phyloP scores from a whole-genome alignment of 75 land plant genomes.

The Picea sitchensis region DNA sequence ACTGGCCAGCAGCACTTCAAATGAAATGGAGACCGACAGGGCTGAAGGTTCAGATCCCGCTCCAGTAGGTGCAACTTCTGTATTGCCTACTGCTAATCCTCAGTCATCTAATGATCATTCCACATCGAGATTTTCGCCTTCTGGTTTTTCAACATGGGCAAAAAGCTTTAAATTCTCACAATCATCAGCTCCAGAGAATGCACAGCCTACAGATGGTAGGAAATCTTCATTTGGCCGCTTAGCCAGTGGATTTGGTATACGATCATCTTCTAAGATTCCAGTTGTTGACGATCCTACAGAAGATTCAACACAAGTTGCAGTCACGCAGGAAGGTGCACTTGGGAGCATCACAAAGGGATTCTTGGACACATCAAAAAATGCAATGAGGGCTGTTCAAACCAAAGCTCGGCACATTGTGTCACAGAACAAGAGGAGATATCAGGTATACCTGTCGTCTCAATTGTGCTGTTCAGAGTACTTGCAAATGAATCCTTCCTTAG shows the following conservation, averaged over 20 bases:
- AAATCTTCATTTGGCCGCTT: slow-evolving; percentile 62
- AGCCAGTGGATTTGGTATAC: slow-evolving; percentile 65
- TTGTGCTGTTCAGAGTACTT: neutral
- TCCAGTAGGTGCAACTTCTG: neutral
- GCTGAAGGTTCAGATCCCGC: slow-evolving; percentile 5
- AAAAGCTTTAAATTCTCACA: slow-evolving; percentile 63
- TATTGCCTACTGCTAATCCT: neutral
- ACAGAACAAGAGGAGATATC: slow-evolving; percentile 95
- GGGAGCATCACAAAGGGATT: slow-evolving; percentile 81
- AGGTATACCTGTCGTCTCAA: slow-evolving; percentile 32
- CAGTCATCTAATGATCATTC: neutral
- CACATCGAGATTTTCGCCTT: slow-evolving; percentile 37
- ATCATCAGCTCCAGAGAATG: slow-evolving; percentile 33
- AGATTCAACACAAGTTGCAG: slow-evolving; percentile 23
- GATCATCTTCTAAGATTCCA: slow-evolving; percentile 42
- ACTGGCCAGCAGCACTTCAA: no score
- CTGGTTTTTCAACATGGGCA: slow-evolving; percentile 74
- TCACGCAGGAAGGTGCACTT: slow-evolving; percentile 53
- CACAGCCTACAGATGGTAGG: slow-evolving; percentile 29
- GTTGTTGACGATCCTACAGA: slow-evolving; percentile 33
- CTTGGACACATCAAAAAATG: slow-evolving; percentile 78
- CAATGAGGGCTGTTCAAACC: slow-evolving; percentile 86
- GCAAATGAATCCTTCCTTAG: neutral
- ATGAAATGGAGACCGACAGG: slow-evolving; percentile 8
- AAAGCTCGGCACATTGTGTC: slow-evolving; percentile 95